Base-by-base conservation (phyloP, 768 basidiomycete genomes). In the Pholiota microspora region DNA sequence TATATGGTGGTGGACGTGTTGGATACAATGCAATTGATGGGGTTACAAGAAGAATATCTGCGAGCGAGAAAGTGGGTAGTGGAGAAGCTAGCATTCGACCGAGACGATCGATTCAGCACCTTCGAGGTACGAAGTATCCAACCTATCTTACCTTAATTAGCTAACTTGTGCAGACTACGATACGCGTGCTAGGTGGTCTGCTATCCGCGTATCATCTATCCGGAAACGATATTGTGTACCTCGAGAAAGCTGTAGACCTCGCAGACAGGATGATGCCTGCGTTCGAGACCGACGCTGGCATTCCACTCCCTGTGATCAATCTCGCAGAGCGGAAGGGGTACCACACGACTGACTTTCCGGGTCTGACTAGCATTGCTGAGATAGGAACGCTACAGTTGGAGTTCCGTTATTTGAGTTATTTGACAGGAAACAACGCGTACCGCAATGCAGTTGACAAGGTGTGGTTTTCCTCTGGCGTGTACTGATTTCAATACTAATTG, bases 321-420 rank as follows among this genome's bases (percentile, higher is more conserved):
- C 77, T 97, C 15, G 82, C 75, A 0, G 69, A 73, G 48, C 69
- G 78, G 9, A 63, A 79, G 59, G 94, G 89, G 1, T 74, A 85
- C 4, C 74, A 80, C 0, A 84, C 90, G 55, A 56, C 40, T 0
- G 83, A 85, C 53, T 84, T 84, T 55, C 72, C 76, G 2, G 82
- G 81, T 1, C 69, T 89, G 12, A 82, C 88, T 45, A 88, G 86
- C 61, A 86, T 91, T 9, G 91, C 95, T 0, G 95, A 98, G 66
- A 86, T 85, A n/a, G 82, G 86, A 7, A 95, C 92, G 0, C 72
- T 96, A 21, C 93, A 97, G 69, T 81, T 98, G 16, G 95, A 97
- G 69, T 85, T 98, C 65, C 83, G 87, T 60, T 96, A 97, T 67
- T 76, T 98, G n/a, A 84, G 84, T 47, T 69, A 84, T 56, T 67